phyloP scores from a whole-genome alignment of 1,284 basidiomycete genomes.

The Exsudoporus floridanus region DNA sequence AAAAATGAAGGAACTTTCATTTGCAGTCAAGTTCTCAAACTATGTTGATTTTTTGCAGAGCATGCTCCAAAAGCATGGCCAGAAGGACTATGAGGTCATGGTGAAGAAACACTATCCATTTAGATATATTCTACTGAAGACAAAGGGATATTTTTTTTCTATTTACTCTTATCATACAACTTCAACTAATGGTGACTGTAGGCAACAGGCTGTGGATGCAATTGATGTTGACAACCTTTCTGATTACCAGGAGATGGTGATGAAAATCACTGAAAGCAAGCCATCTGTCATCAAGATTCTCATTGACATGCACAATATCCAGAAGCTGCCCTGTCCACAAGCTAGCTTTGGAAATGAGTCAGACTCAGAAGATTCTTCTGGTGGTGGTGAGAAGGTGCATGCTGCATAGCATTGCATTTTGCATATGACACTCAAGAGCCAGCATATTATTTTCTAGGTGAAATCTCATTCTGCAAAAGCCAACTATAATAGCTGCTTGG shows the following conservation, averaged over 20 bases:
- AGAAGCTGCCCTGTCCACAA: too few relatives aligned
- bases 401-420: too few relatives aligned
- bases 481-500: too few relatives aligned
- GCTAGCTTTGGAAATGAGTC: too few relatives aligned
- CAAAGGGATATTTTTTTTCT: background rate
- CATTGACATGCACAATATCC: slow-evolving; percentile 10
- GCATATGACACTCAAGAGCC: too few relatives aligned
- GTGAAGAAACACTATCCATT: background rate
- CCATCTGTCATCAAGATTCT: background rate
- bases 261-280: background rate
- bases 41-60: background rate
- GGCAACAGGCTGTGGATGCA: background rate
- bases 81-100: background rate
- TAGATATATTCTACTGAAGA: background rate
- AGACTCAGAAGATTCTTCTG: too few relatives aligned
- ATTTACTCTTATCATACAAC: too few relatives aligned
- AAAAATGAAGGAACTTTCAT: background rate
- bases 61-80: background rate
- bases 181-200: too few relatives aligned
- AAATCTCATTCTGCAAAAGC: too few relatives aligned
- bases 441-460: too few relatives aligned
- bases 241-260: background rate
- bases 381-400: too few relatives aligned
- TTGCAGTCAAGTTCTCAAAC: background rate
- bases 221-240: background rate